These are phyloP conservation scores for Backusella luteola DNA, from an alignment of 192 early-diverging fungal genomes.

Conservation along the genomic window DNA sequence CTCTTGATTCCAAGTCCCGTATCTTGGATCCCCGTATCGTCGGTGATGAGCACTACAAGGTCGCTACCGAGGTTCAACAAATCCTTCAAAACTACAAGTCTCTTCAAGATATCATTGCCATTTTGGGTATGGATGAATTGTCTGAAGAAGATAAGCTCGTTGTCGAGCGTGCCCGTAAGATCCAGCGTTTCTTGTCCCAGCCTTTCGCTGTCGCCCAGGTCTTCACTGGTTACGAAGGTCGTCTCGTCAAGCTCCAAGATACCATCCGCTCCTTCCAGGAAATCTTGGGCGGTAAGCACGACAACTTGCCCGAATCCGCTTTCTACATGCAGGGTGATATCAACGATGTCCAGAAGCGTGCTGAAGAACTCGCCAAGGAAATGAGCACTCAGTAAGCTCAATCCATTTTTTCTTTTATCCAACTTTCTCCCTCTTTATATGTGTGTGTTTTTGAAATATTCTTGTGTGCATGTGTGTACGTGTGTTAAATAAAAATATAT, in stretches of 20 bases:
- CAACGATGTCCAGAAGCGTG: conserved; percentile 90
- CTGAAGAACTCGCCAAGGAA: conserved; percentile 51
- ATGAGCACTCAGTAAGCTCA: conserved; percentile 22
- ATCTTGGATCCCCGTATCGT: conserved; percentile 98
- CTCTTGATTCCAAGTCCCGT: conserved; percentile 98
- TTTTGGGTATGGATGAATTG: conserved; percentile 99
- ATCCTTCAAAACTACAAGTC: conserved; percentile 99
- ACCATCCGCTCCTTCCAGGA: conserved; percentile 98
- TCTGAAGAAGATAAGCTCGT: conserved; percentile 89
- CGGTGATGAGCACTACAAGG: conserved; percentile 92
- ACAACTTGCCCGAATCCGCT: conserved; percentile 89
- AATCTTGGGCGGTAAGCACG: conserved; percentile 97
- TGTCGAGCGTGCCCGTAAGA: conserved; percentile 99
- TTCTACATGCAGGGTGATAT: conserved; percentile 99
- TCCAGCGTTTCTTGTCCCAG: conserved; percentile 99
- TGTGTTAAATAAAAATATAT: conserved; percentile 1
- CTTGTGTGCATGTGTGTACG: not conserved
- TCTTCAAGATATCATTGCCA: conserved; percentile 99
- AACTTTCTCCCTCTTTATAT: not conserved
- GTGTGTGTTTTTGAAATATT: conserved; percentile 7
- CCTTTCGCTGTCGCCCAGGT: conserved; percentile 96
- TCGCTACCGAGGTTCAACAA: conserved; percentile 92
- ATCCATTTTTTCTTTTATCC: not conserved
- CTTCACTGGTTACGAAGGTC: conserved; percentile 97
- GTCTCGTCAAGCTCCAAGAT: conserved; percentile 86